Conservation (phyloP, 1,284 basidiomycete species). For the Leccinum subrobustum region DNA sequence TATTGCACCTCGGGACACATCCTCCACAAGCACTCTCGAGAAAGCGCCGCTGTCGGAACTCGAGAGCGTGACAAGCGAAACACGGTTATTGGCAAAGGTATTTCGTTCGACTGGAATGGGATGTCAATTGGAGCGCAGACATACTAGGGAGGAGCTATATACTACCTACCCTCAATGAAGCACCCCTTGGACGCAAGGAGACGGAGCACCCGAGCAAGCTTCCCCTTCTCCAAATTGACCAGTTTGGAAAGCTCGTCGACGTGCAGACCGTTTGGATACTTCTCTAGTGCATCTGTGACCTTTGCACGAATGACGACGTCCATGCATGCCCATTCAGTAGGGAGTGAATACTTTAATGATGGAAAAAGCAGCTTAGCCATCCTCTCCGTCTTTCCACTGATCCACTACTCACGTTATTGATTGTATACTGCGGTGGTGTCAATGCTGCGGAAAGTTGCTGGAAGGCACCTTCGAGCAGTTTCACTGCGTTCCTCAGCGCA, state of each 20-base stretch:
- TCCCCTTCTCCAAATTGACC: constrained; percentile 27
- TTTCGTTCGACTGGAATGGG: constrained; percentile 19
- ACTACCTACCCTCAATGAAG: constrained; percentile 30
- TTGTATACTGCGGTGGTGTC: constrained; percentile 29
- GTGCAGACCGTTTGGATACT: constrained; percentile 28
- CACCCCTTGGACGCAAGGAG: constrained; percentile 33
- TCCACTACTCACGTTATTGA: constrained; percentile 2
- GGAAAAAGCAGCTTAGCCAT: neutral
- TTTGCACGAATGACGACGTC: constrained; percentile 21
- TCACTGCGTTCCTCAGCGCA: constrained; percentile 26
- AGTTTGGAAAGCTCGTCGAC: constrained; percentile 23
- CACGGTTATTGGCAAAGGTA: constrained; percentile 32
- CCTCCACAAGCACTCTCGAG: constrained; percentile 15
- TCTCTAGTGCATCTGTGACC: constrained; percentile 26
- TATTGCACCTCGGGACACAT: constrained; percentile 11
- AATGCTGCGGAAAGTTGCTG: constrained; percentile 30
- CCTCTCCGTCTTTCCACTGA: neutral
- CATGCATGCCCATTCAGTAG: constrained; percentile 29
- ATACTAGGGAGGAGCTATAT: too few species aligned
- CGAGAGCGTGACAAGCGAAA: constrained; percentile 26
- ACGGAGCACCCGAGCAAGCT: constrained; percentile 34
- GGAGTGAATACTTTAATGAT: constrained; percentile 17
- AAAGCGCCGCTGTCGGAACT: constrained; percentile 10
- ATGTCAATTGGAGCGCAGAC: neutral
- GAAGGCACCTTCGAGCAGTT: constrained; percentile 29